Percentiles rank a stretch among this genome's conserved stretches.
Evolutionary conservation across 805 yeast species (phyloP).

Genomic region (Candida morakotiae): DNA sequence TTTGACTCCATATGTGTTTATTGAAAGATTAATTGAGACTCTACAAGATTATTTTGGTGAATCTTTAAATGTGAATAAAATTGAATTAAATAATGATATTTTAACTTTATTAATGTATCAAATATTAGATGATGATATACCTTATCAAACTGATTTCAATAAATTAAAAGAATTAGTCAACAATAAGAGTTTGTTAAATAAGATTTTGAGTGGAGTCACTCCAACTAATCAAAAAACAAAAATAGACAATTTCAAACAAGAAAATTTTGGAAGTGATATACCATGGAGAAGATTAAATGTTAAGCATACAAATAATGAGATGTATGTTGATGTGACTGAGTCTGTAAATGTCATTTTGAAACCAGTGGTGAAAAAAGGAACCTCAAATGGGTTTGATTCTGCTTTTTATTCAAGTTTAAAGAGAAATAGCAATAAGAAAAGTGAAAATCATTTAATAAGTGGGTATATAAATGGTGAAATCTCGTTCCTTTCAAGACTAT

Average conservation of each 20-base stretch:
- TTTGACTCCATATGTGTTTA: slow-evolving; percentile 50
- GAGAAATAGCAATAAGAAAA: slow-evolving; percentile 7
- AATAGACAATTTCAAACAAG: not conserved
- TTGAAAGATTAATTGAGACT: slow-evolving; percentile 45
- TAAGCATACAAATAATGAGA: slow-evolving; percentile 75
- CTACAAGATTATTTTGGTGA: slow-evolving; percentile 56
- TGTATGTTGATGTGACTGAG: slow-evolving; percentile 81
- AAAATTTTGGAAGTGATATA: too few relatives aligned
- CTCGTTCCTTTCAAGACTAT: slow-evolving; percentile 61
- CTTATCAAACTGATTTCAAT: slow-evolving; percentile 69
- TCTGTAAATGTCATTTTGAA: slow-evolving; percentile 51
- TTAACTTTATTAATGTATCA: slow-evolving; percentile 69
- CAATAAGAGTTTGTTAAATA: slow-evolving; percentile 50
- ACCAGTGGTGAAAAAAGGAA: slow-evolving; percentile 16
- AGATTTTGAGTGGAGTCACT: slow-evolving; percentile 42
- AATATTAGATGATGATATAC: slow-evolving; percentile 73
- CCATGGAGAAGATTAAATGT: slow-evolving; percentile 83
- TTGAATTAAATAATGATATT: slow-evolving; percentile 69
- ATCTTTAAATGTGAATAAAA: slow-evolving; percentile 38
- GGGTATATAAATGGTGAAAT: slow-evolving; percentile 63
- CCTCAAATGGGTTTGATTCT: slow-evolving; percentile 26
- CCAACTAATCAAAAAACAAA: slow-evolving; percentile 10
- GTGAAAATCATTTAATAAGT: slow-evolving; percentile 33
- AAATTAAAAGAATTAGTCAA: slow-evolving; percentile 69
- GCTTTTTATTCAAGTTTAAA: slow-evolving; percentile 22